Conservation (phyloP, 2,329 filamentous ascomycete species). For the Aspergillus pseudoviridinutans region DNA sequence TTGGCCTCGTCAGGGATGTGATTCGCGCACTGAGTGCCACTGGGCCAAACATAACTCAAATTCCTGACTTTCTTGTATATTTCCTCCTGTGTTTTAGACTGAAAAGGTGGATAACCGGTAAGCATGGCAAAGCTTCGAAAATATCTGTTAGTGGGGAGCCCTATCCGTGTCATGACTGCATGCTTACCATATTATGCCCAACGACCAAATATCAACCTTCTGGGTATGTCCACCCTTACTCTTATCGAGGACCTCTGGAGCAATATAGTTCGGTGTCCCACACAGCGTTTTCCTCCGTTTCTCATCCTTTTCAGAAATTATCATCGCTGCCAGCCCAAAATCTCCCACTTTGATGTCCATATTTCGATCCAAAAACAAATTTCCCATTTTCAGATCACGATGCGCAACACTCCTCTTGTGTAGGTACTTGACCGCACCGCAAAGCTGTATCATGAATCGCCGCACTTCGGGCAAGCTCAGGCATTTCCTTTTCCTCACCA, state of each 20-base stretch:
- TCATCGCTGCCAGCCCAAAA: slow-evolving; percentile 87
- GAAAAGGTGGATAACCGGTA: slow-evolving; percentile 92
- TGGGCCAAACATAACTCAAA: slow-evolving; percentile 48
- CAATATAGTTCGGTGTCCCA: slow-evolving; percentile 97
- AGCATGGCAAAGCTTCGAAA: slow-evolving; percentile 79
- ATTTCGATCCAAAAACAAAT: slow-evolving; percentile 86
- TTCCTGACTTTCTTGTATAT: slow-evolving; percentile 49
- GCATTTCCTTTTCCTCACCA: slow-evolving; percentile 87
- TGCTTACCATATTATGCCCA: slow-evolving; percentile 89
- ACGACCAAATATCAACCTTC: slow-evolving; percentile 96
- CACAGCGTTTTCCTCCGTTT: slow-evolving; percentile 85
- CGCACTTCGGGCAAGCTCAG: slow-evolving; percentile 91
- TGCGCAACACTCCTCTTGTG: slow-evolving; percentile 95
- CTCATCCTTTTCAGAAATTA: slow-evolving; percentile 88
- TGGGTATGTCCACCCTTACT: slow-evolving; percentile 93
- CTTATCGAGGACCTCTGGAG: slow-evolving; percentile 92
- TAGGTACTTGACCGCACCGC: slow-evolving; percentile 96
- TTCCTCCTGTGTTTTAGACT: slow-evolving; percentile 61
- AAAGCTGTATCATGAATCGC: slow-evolving; percentile 90
- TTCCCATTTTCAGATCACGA: slow-evolving; percentile 95
- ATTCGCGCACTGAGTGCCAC: slow-evolving; percentile 40
- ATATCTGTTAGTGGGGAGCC: slow-evolving; percentile 16
- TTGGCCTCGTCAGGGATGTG: slow-evolving; percentile 49
- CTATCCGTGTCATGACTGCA: background rate
- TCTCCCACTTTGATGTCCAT: slow-evolving; percentile 99